phyloP scores from a whole-genome alignment of 2,329 filamentous ascomycete species.

The Berkeleyomyces basicola region DNA sequence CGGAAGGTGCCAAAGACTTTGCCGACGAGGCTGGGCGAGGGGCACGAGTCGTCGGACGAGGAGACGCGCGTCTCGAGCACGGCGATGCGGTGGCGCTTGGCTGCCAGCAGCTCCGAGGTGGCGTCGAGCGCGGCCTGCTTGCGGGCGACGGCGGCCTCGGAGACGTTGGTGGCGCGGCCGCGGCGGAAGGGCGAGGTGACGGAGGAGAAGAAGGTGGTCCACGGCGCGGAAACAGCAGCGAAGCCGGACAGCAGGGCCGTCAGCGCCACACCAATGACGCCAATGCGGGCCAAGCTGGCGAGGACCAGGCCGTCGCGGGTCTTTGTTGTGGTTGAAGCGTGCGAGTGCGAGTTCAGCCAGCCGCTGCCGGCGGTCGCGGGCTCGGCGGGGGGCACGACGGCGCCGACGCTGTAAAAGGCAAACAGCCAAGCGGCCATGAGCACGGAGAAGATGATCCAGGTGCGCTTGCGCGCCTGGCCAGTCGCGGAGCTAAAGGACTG shows the following conservation, averaged over 20 bases:
- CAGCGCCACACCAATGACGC: slow-evolving; percentile 68
- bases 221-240: slow-evolving; percentile 72
- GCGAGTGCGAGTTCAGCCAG: slow-evolving; percentile 7
- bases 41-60: slow-evolving; percentile 18
- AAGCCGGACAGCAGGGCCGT: slow-evolving; percentile 85
- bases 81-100: slow-evolving; percentile 57
- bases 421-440: slow-evolving; percentile 54
- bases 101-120: slow-evolving; percentile 60
- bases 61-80: slow-evolving; percentile 42
- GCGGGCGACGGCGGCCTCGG: slow-evolving; percentile 56
- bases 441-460: slow-evolving; percentile 45
- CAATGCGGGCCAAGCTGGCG: slow-evolving; percentile 51
- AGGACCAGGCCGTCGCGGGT: slow-evolving; percentile 24
- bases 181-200: slow-evolving; percentile 32
- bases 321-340: slow-evolving; percentile 14
- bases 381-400: slow-evolving; percentile 34
- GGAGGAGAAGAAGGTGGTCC: slow-evolving; percentile 53
- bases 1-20: slow-evolving; percentile 59
- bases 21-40: slow-evolving; percentile 42
- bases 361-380: slow-evolving; percentile 13
- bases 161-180: slow-evolving; percentile 33
- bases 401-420: slow-evolving; percentile 60
- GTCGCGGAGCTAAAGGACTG: slow-evolving; percentile 35
- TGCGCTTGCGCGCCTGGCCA: slow-evolving; percentile 4
- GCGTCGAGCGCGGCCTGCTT: slow-evolving; percentile 67